Evolutionary conservation across 192 early-diverging fungal species (phyloP), one percentile per base, ranked within the genome.

Genomic region (Chytriomyces hyalinus): DNA sequence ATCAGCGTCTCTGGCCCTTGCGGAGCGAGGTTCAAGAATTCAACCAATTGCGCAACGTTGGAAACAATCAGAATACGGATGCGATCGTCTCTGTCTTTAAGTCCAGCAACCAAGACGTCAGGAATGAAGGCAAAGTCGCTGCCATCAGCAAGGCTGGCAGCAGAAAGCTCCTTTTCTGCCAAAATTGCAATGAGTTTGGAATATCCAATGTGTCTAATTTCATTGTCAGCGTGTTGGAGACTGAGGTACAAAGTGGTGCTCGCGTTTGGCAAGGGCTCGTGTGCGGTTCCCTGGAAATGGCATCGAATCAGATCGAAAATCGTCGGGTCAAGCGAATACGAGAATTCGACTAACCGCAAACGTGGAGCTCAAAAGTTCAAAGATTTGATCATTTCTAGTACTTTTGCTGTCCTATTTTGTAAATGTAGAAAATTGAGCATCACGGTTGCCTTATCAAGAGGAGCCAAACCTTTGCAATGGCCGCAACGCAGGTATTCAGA

Each of bases 181-280:
- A 73, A 7, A n/a, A 73, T 73, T 3, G 17, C 28, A 45, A 60
- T 45, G 10, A 73, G 71, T 15, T 45, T n/a, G 8, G 20, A 17
- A 45, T 62, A 73, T 11, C 71, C 71, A 8, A 92, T 70, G 36
- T 93, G 80, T 8, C 96, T 88, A 24, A 94, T 87, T 11, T 87
- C 84, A 0, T 87, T 67, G 20, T 95, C 89, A 0, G 88, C 84
- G 67, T 94, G 92, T 66, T 92, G 89, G 62, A 97, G 83, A 84
- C 92, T 91, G 64, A 96, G 87, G 73, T 87, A 96, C 24, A 97
- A 80, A 4, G 93, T 95, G 1, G 94, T 95, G 61, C 89, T 88
- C 5, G 89, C 86, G 53, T 91, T 44, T 9, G 49, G 60, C 11
- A 96, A 78, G 2, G 91, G 74, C 70, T 91, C 85, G 69, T 88